Evolutionary conservation across 768 basidiomycete species (phyloP).

Genomic region (Termitomyces sp.): DNA sequence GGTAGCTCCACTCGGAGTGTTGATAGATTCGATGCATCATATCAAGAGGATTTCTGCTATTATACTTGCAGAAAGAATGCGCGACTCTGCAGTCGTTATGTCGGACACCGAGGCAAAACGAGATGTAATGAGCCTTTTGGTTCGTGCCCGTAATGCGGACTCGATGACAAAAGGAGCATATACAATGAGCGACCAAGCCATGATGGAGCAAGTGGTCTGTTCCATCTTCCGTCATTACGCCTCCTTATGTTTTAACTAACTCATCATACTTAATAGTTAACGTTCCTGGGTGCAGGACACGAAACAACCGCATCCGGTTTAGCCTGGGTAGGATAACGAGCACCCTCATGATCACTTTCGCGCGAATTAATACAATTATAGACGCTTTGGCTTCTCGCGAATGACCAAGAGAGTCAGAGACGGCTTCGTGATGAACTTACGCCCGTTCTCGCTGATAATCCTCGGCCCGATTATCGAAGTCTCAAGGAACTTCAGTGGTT

Average conservation of each 20-base stretch:
- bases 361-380: constrained; percentile 11
- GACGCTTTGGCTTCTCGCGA: constrained; percentile 54
- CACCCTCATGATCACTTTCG: not conserved
- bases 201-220: constrained; percentile 52
- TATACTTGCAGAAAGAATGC: constrained; percentile 41
- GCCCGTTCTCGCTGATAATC: constrained; percentile 31
- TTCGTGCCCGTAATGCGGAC: constrained; percentile 39
- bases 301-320: constrained; percentile 46
- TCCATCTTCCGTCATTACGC: not conserved
- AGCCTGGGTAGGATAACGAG: constrained; percentile 37
- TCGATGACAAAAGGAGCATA: constrained; percentile 31
- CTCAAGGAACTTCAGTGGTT: constrained; percentile 37
- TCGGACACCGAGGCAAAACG: constrained; percentile 40
- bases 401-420: constrained; percentile 44
- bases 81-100: constrained; percentile 27
- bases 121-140: constrained; percentile 52
- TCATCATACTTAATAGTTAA: constrained; percentile 27
- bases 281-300: constrained; percentile 46
- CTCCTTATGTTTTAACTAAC: not conserved
- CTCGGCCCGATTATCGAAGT: constrained; percentile 37
- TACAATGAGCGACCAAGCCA: constrained; percentile 42
- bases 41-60: constrained; percentile 36
- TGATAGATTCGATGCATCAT: constrained; percentile 38
- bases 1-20: constrained; percentile 19
- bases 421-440: constrained; percentile 53